Conservation (phyloP, 2,329 filamentous ascomycete species). For the Diaporthe citrichinensis region DNA sequence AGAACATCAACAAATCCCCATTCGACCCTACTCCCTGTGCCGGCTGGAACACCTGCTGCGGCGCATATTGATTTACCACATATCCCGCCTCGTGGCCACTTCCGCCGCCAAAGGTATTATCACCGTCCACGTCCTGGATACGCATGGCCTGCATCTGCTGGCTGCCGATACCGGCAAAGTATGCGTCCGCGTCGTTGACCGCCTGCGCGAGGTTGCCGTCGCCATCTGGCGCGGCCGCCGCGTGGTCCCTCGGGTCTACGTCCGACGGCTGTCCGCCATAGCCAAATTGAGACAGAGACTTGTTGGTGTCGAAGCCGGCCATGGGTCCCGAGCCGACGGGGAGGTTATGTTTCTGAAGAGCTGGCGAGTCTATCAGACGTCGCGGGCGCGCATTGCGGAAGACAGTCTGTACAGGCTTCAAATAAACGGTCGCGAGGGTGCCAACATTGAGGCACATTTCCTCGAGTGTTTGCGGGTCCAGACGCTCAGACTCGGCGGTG, state of each 20-base stretch:
- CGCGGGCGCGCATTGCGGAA: slow-evolving; percentile 90
- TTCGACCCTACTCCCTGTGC: slow-evolving; percentile 75
- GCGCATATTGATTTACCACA: slow-evolving; percentile 86
- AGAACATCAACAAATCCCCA: slow-evolving; percentile 80
- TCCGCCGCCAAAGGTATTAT: slow-evolving; percentile 72
- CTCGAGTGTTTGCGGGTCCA: slow-evolving; percentile 91
- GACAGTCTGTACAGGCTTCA: slow-evolving; percentile 97
- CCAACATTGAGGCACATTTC: slow-evolving; percentile 98
- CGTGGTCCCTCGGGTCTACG: slow-evolving; percentile 60
- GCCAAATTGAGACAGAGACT: slow-evolving; percentile 72
- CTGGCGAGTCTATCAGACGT: slow-evolving; percentile 84
- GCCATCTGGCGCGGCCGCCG: slow-evolving; percentile 44
- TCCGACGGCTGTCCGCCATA: slow-evolving; percentile 66
- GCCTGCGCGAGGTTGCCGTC: slow-evolving; percentile 74
- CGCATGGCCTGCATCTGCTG: slow-evolving; percentile 82
- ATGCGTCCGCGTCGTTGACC: slow-evolving; percentile 88
- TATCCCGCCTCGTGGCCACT: slow-evolving; percentile 68
- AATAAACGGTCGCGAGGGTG: slow-evolving; percentile 95
- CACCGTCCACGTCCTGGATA: slow-evolving; percentile 71
- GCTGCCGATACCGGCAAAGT: slow-evolving; percentile 84
- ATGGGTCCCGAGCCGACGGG: slow-evolving; percentile 63
- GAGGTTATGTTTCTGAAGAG: slow-evolving; percentile 81
- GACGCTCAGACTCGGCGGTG: slow-evolving; percentile 93
- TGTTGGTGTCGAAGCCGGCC: slow-evolving; percentile 65
- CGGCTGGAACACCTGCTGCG: slow-evolving; percentile 81